Base-by-base conservation (phyloP, 164 flowering plant genomes). In the Magnolia sinica region DNA sequence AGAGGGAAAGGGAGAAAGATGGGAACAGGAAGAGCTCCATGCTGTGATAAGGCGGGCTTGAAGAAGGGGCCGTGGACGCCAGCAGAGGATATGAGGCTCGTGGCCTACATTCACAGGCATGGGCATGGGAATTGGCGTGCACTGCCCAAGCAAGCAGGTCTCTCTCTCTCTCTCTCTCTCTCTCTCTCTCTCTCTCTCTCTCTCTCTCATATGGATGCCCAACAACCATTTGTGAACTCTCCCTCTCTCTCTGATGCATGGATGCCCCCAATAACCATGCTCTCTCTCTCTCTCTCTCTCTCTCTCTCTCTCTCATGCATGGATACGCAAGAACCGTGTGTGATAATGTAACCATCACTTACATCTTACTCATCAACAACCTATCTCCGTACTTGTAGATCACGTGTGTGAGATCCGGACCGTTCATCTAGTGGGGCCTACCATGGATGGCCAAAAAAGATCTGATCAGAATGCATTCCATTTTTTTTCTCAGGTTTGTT, bases 21-120 rank as follows among this genome's bases (percentile, higher is more conserved):
- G 82, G 82, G 76, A 27, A 68, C 69, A 71, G 91, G 91, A 22
- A 77, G 95, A 70, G 81, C 87, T 18, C 94, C 96, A 1, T 92
- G 96, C 24, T 92, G 97, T 73, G 94, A 92, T 29, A 92, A 89
- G 84, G 81, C 77, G 10, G 75, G 84, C 50, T 87, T 92, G 84
- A 90, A 87, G 84, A 90, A 81, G 76, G 97, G 97, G 1, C 89
- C 97, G 66, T 92, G 97, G 97, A 88, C 91, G 14, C 89, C 88
- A 58, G 84, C 82, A 4, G 97, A 92, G 79, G 95, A 91, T 64
- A 37, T 83, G 78, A 85, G 76, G 80, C 93, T 92, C 72, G 75
- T 86, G 45, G 74, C 89, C 69, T 91, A 84, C 80, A 88, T 91
- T 73, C 88, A 84, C 71, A 87, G 81, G 76, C 74, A 89, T 82